A percentile compares a stretch with the other conserved stretches of the same genome.
These are phyloP conservation scores for Colletotrichum limetticola DNA, from an alignment of 2,329 filamentous ascomycete species.

Conservation along the genomic window DNA sequence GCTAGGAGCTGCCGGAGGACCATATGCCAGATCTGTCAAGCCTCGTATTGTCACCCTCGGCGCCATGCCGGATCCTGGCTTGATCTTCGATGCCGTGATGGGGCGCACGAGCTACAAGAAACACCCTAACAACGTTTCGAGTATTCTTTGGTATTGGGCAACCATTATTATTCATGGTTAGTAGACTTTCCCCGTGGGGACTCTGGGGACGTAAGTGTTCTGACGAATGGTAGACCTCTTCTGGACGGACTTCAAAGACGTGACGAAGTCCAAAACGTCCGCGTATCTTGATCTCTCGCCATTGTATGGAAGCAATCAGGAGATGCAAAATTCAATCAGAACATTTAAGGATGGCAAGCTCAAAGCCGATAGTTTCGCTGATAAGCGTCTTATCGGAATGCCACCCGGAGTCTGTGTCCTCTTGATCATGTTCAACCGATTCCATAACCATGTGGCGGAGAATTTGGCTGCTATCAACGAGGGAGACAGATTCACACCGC, in stretches of 20 bases:
- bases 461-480: slow-evolving; percentile 90
- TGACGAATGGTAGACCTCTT: slow-evolving; percentile 65
- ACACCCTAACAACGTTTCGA: slow-evolving; percentile 79
- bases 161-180: slow-evolving; percentile 78
- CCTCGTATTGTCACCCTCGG: slow-evolving; percentile 69
- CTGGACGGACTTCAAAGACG: slow-evolving; percentile 72
- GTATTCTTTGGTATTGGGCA: slow-evolving; percentile 61
- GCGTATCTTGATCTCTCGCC: slow-evolving; percentile 79
- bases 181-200: slow-evolving; percentile 21
- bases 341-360: slow-evolving; percentile 77
- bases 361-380: slow-evolving; percentile 78
- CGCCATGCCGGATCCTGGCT: slow-evolving; percentile 73
- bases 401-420: slow-evolving; percentile 78
- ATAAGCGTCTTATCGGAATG: slow-evolving; percentile 75
- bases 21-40: slow-evolving; percentile 73
- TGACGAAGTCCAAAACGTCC: slow-evolving; percentile 72
- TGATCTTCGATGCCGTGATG: slow-evolving; percentile 73
- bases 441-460: slow-evolving; percentile 87
- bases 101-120: slow-evolving; percentile 58
- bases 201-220: neutral
- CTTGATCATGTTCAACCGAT: slow-evolving; percentile 82
- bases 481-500: slow-evolving; percentile 78
- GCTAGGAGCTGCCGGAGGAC: slow-evolving; percentile 73
- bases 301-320: slow-evolving; percentile 76
- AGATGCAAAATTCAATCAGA: slow-evolving; percentile 73